Percentiles rank a stretch among this genome's conserved stretches.
phyloP scores from a whole-genome alignment of 2,329 filamentous ascomycete species.

The Stagonosporopsis tanaceti region DNA sequence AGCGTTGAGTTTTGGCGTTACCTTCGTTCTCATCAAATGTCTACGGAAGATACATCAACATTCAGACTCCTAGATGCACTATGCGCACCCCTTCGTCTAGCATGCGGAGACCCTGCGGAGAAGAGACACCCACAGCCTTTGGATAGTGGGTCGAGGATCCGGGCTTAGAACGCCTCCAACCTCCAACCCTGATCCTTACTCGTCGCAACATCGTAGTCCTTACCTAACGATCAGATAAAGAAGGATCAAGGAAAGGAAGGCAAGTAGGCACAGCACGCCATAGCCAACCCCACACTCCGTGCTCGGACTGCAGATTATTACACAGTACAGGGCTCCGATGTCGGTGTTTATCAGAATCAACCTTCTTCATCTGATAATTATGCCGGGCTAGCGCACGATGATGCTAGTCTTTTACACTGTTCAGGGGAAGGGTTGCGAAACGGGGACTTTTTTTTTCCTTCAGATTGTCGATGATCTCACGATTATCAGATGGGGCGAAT shows the following conservation, averaged over 20 bases:
- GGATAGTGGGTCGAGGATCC: constrained; percentile 6
- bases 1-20: no score
- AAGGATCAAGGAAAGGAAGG: background rate
- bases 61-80: no score
- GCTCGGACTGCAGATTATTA: background rate
- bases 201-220: background rate
- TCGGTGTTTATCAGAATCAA: constrained; percentile 19
- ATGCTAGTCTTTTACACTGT: background rate
- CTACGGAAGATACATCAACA: no score
- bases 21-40: no score
- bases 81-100: background rate
- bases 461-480: constrained; percentile 5
- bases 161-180: background rate
- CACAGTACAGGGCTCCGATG: constrained; percentile 5
- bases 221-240: constrained; percentile 15
- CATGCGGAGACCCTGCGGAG: background rate
- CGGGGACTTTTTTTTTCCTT: background rate
- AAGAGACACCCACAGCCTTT: background rate
- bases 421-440: constrained; percentile 3
- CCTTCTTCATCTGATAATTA: constrained; percentile 14
- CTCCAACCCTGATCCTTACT: background rate
- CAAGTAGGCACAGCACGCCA: constrained; percentile 12
- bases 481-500: background rate
- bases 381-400: background rate
- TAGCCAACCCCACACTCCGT: constrained; percentile 15